phyloP scores from a whole-genome alignment of 1,139 yeast species.

The Kodamaea sp. region DNA sequence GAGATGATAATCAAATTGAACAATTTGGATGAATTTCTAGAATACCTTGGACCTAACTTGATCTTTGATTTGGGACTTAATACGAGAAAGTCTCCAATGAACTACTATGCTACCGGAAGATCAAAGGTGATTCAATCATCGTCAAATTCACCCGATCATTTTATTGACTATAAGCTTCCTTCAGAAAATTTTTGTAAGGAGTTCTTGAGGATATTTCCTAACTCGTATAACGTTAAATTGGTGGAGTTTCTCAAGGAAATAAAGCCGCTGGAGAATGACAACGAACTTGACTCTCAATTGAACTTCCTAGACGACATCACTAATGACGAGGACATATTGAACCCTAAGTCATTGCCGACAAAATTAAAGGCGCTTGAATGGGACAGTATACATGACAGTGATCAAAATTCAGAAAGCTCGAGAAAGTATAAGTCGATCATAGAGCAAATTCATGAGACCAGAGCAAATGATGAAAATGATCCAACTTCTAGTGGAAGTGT shows the following conservation, averaged over 20 bases:
- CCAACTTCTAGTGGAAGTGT: too few relatives aligned
- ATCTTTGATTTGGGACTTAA: slow-evolving; percentile 41
- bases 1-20: slow-evolving; percentile 31
- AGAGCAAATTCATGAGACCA: slow-evolving; percentile 13
- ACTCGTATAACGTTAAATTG: slow-evolving; percentile 33
- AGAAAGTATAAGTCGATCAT: slow-evolving; percentile 24
- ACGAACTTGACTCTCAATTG: slow-evolving; percentile 34
- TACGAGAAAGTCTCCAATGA: slow-evolving; percentile 3
- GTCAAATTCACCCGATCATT: background rate
- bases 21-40: slow-evolving; percentile 35
- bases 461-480: slow-evolving; percentile 10
- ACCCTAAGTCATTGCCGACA: slow-evolving; percentile 31
- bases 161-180: slow-evolving; percentile 11
- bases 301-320: slow-evolving; percentile 43
- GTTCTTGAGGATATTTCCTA: slow-evolving; percentile 33
- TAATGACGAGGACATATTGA: slow-evolving; percentile 28
- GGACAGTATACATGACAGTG: slow-evolving; percentile 31
- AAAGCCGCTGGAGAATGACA: slow-evolving; percentile 17
- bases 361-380: slow-evolving; percentile 34
- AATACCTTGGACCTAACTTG: slow-evolving; percentile 35
- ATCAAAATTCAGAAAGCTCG: slow-evolving; percentile 22
- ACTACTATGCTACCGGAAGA: slow-evolving; percentile 1
- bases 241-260: slow-evolving; percentile 34
- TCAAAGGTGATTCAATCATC: slow-evolving; percentile 9
- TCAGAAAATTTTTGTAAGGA: slow-evolving; percentile 1